A percentile compares a stretch with the other conserved stretches of the same genome.
phyloP scores from a whole-genome alignment of 768 basidiomycete species.

The Boletus sp. region DNA sequence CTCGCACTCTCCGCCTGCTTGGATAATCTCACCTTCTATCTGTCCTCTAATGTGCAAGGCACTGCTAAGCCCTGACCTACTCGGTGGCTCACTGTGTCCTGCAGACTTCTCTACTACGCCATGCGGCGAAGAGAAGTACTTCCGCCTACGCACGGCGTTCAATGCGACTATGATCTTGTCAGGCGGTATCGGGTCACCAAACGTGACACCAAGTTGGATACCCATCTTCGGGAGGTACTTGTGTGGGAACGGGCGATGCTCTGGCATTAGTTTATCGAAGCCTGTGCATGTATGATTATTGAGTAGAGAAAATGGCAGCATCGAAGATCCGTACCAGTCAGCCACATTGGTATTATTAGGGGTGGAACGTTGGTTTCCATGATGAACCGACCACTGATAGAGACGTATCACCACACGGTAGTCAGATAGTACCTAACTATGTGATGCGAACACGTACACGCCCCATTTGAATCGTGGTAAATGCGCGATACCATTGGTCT shows the following conservation, averaged over 20 bases:
- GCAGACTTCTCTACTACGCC: not conserved
- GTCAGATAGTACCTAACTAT: not conserved
- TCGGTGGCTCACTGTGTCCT: not conserved
- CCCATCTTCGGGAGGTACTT: conserved; percentile 66
- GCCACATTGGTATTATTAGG: conserved; percentile 88
- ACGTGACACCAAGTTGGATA: conserved; percentile 65
- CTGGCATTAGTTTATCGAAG: conserved; percentile 90
- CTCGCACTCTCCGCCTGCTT: conserved; percentile 9
- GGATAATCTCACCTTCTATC: conserved; percentile 7
- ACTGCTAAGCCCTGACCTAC: not conserved
- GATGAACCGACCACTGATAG: conserved; percentile 71
- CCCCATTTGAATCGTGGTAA: conserved; percentile 93
- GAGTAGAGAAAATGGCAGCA: not conserved
- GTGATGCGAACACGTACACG: conserved; percentile 54
- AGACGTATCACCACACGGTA: not conserved
- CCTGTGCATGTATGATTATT: conserved; percentile 35
- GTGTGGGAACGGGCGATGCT: conserved; percentile 70
- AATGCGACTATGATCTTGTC: conserved; percentile 33
- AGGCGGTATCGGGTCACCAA: conserved; percentile 68
- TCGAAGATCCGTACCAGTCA: conserved; percentile 53
- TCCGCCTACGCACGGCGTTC: conserved; percentile 1
- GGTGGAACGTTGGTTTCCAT: conserved; percentile 68
- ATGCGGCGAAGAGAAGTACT: not conserved
- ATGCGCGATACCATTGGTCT: conserved; percentile 40
- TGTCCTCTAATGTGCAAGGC: conserved; percentile 6